Percentiles rank a stretch among this genome's conserved stretches.
These are phyloP conservation scores for Candida piceae DNA, from an alignment of 805 yeast species.

Conservation along the genomic window DNA sequence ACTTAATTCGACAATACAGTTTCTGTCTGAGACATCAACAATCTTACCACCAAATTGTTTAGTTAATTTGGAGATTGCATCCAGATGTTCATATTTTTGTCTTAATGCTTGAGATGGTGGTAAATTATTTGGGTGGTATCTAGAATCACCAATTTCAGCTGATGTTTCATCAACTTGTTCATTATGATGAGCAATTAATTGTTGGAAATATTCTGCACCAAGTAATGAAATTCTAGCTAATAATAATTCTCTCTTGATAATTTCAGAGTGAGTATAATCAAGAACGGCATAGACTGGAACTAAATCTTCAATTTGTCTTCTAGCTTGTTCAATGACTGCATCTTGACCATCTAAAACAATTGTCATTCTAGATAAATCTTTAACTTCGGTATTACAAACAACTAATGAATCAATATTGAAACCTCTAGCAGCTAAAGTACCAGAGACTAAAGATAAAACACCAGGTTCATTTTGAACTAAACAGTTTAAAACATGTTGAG, in stretches of 20 bases:
- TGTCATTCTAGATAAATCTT: constrained; percentile 94
- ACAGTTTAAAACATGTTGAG: constrained; percentile 91
- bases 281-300: constrained; percentile 98
- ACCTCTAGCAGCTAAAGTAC: constrained; percentile 96
- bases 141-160: constrained; percentile 36
- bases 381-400: constrained; percentile 94
- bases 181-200: constrained; percentile 81
- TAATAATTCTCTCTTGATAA: constrained; percentile 85
- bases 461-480: constrained; percentile 99
- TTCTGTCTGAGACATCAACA: constrained; percentile 88
- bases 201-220: constrained; percentile 98
- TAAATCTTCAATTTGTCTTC: constrained; percentile 95
- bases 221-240: constrained; percentile 87
- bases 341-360: constrained; percentile 92
- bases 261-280: constrained; percentile 86
- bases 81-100: constrained; percentile 86
- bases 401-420: constrained; percentile 97
- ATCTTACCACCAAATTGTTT: constrained; percentile 89
- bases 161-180: constrained; percentile 41
- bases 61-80: constrained; percentile 74
- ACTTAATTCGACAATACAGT: constrained; percentile 87
- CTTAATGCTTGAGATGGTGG: constrained; percentile 90
- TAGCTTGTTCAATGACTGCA: constrained; percentile 94
- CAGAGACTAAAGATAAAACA: constrained; percentile 87
- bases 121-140: constrained; percentile 83